Percentiles rank a stretch among this genome's conserved stretches.
phyloP scores from a whole-genome alignment of 345 rosid species.

The Euphorbia lathyris region DNA sequence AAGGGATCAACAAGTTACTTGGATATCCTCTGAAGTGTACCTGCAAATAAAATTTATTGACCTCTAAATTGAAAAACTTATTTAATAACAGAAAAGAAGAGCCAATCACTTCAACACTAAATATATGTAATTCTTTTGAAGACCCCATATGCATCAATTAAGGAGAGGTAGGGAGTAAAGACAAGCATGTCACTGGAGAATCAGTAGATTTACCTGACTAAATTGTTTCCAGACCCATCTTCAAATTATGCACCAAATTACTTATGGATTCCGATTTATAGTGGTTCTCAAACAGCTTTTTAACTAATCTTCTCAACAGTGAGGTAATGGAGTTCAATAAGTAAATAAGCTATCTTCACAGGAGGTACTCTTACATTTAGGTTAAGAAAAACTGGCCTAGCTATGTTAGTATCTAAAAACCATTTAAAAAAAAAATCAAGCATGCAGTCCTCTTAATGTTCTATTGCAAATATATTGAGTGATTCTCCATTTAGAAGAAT shows the following conservation, averaged over 20 bases:
- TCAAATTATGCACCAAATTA: not conserved
- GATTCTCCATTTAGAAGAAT: not conserved
- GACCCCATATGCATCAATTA: not conserved
- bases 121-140: not conserved
- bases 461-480: not conserved
- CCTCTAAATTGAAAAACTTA: not conserved
- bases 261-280: not conserved
- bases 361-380: not conserved
- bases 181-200: not conserved
- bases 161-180: not conserved
- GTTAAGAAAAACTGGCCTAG: not conserved
- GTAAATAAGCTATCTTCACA: not conserved
- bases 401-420: not conserved
- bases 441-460: not conserved
- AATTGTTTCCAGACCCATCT: not conserved
- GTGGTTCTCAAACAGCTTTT: not conserved
- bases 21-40: constrained; percentile 97
- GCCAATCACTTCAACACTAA: not conserved
- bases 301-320: not conserved
- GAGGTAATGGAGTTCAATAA: not conserved
- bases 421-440: not conserved
- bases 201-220: not conserved
- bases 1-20: constrained; percentile 60
- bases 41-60: constrained; percentile 36
- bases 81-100: not conserved